Conservation (phyloP, 805 yeast species). For the Candida mattraensis region DNA sequence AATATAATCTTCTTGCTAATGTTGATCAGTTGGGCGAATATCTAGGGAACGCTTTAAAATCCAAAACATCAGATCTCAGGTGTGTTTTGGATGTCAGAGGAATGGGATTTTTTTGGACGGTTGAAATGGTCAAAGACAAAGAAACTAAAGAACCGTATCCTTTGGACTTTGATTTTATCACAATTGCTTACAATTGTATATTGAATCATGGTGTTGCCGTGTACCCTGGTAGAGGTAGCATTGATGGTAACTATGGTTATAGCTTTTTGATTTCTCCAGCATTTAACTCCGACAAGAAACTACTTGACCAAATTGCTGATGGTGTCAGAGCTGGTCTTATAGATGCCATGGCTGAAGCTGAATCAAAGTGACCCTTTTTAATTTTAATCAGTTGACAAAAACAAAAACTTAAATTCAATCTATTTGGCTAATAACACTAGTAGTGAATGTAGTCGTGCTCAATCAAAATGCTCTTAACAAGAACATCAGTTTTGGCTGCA, state of each 20-base stretch:
- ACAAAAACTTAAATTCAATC: no score
- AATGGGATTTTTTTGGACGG: conserved; percentile 49
- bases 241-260: conserved; percentile 35
- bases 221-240: conserved; percentile 28
- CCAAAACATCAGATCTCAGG: conserved; percentile 23
- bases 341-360: neutral
- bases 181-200: conserved; percentile 34
- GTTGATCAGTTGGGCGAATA: conserved; percentile 39
- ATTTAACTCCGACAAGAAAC: conserved; percentile 39
- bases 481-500: conserved; percentile 13
- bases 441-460: conserved; percentile 10
- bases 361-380: no score
- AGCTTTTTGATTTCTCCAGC: conserved; percentile 46
- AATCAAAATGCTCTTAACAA: conserved; percentile 16
- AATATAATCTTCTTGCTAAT: conserved; percentile 36
- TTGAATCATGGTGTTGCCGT: conserved; percentile 40
- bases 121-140: conserved; percentile 45
- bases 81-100: conserved; percentile 50
- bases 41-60: conserved; percentile 34
- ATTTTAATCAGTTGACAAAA: no score
- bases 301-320: conserved; percentile 39
- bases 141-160: conserved; percentile 44
- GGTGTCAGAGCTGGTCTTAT: neutral
- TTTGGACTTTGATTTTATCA: conserved; percentile 29
- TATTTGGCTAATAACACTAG: no score